Conservation (phyloP, 1,284 basidiomycete genomes). For the Austropuccinia psidii region DNA sequence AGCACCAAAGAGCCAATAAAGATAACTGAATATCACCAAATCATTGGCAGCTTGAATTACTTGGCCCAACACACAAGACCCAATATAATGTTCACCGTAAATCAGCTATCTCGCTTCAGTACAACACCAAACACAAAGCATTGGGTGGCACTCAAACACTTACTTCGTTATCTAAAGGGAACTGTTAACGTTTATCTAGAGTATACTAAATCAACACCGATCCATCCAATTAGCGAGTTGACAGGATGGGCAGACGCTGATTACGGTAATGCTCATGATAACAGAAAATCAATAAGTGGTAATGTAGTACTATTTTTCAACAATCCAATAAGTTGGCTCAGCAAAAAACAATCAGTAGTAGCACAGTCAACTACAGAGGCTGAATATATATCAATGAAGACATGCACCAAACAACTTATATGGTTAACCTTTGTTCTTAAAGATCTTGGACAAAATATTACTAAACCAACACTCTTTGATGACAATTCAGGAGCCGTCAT, state of each 20-base stretch:
- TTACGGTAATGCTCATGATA: background rate
- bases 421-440: background rate
- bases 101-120: background rate
- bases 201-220: background rate
- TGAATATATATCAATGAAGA: background rate
- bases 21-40: too few species aligned
- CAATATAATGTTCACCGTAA: background rate
- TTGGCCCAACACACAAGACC: background rate
- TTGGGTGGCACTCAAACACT: background rate
- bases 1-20: too few species aligned
- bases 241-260: constrained; percentile 4
- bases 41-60: too few species aligned
- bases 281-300: background rate
- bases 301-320: background rate
- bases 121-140: background rate
- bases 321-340: background rate
- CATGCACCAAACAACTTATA: background rate
- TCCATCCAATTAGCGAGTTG: background rate
- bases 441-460: background rate
- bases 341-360: background rate
- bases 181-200: background rate
- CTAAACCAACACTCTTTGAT: background rate
- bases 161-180: background rate
- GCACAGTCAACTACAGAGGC: constrained; percentile 5
- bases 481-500: background rate